phyloP scores from a whole-genome alignment of 148 eudicot genomes.

The Drosera capensis region DNA sequence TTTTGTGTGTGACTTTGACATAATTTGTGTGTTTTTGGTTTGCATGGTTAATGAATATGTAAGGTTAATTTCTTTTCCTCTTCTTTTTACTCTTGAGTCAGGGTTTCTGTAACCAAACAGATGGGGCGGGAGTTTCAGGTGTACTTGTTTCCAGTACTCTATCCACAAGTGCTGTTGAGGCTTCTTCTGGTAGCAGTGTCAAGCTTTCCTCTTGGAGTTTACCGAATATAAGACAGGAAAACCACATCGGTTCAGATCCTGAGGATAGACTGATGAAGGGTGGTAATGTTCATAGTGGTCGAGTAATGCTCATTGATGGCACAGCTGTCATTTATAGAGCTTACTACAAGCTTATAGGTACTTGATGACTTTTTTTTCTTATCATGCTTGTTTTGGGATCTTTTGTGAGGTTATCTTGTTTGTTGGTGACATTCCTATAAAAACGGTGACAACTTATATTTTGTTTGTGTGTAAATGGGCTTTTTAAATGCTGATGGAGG shows the following conservation, averaged over 20 bases:
- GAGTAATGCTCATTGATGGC: conserved; percentile 97
- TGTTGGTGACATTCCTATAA: too few relatives aligned
- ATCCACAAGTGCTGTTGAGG: conserved; percentile 6
- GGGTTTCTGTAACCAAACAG: conserved; percentile 27
- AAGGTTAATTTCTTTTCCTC: too few relatives aligned
- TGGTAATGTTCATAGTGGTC: conserved; percentile 37
- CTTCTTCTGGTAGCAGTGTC: conserved; percentile 17
- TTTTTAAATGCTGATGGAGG: too few relatives aligned
- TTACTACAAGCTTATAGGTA: conserved; percentile 87
- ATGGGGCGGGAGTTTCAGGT: conserved; percentile 12
- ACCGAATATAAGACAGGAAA: conserved; percentile 12
- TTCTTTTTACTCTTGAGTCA: conserved; percentile 10
- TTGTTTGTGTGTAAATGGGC: too few relatives aligned
- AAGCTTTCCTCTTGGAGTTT: conserved; percentile 19
- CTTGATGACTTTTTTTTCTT: background rate
- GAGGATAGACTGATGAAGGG: conserved; percentile 6
- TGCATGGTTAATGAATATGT: too few relatives aligned
- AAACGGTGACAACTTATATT: too few relatives aligned
- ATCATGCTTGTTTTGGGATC: too few relatives aligned
- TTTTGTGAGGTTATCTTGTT: too few relatives aligned
- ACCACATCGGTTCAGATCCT: conserved; percentile 16
- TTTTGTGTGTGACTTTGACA: too few relatives aligned
- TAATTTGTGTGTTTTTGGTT: too few relatives aligned
- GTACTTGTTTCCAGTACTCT: conserved; percentile 4
- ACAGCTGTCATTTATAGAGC: conserved; percentile 82